phyloP scores from a whole-genome alignment of 2,329 filamentous ascomycete species.

The Celoporthe dispersa region DNA sequence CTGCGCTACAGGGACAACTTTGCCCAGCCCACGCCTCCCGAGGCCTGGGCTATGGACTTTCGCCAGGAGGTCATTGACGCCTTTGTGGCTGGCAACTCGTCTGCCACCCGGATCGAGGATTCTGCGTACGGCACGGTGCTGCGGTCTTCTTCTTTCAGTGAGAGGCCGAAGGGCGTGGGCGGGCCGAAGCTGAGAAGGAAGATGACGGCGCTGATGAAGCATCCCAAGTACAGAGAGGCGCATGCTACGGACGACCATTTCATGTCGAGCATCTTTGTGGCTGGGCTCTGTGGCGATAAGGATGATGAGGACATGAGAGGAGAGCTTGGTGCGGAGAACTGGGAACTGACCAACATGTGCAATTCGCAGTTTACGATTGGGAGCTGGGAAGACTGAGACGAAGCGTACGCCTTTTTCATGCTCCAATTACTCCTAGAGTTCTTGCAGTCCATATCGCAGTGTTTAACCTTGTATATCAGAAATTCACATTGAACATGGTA shows the following conservation, averaged over 20 bases:
- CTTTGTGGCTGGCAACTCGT: conserved; percentile 49
- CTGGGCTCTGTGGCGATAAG: conserved; percentile 56
- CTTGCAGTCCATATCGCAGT: too few relatives aligned
- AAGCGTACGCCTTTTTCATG: neutral
- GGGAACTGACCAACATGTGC: conserved; percentile 69
- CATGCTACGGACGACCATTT: conserved; percentile 74
- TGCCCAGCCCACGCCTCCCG: conserved; percentile 61
- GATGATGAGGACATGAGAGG: conserved; percentile 50
- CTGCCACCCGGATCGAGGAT: conserved; percentile 26
- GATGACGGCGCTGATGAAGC: conserved; percentile 69
- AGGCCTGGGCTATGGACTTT: conserved; percentile 66
- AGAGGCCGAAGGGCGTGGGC: conserved; percentile 34
- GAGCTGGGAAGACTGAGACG: conserved; percentile 34
- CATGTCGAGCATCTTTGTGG: conserved; percentile 67
- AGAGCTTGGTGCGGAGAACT: conserved; percentile 61
- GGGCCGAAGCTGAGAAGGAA: conserved; percentile 59
- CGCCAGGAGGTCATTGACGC: conserved; percentile 67
- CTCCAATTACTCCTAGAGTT: too few relatives aligned
- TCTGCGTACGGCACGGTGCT: conserved; percentile 30
- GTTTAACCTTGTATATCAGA: neutral
- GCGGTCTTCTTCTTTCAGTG: conserved; percentile 12
- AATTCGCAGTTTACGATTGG: conserved; percentile 64
- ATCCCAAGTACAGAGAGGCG: conserved; percentile 67
- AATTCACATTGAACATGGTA: neutral
- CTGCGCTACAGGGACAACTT: conserved; percentile 66